Conservation (phyloP, 73 alveolate genomes). For the Halteria grandinella region DNA sequence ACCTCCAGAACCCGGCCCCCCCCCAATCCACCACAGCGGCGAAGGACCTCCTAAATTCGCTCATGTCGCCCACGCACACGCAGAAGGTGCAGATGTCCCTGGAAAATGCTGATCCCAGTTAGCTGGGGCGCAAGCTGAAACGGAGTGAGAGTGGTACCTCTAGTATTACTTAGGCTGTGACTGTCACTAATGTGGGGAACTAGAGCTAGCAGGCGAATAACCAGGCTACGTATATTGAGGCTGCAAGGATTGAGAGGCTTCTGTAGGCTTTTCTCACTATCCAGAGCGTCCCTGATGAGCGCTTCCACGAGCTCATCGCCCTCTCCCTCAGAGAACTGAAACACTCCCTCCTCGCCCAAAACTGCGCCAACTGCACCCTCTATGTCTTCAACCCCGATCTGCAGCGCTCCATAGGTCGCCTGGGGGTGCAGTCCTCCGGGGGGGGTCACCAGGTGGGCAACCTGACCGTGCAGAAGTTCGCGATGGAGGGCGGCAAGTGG, state of each 20-base stretch:
- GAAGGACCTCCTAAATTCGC: neutral
- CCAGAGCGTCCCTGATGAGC: constrained; percentile 19
- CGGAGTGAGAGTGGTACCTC: constrained; percentile 51
- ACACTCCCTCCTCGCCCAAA: constrained; percentile 6
- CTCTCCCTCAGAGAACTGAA: constrained; percentile 25
- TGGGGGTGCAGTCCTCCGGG: too few species aligned
- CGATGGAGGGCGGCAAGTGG: constrained; percentile 57
- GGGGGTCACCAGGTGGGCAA: too few species aligned
- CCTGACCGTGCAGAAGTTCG: constrained; percentile 44
- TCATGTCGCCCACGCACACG: constrained; percentile 33
- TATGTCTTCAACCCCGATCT: constrained; percentile 38
- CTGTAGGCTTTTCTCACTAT: constrained; percentile 14
- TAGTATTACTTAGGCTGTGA: too few species aligned
- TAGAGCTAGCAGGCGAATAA: neutral
- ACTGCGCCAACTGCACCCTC: constrained; percentile 46
- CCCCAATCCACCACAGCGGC: too few species aligned
- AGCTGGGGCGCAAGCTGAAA: too few species aligned
- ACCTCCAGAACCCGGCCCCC: constrained; percentile 53
- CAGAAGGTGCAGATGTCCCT: constrained; percentile 52
- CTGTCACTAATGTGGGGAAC: too few species aligned
- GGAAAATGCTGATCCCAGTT: too few species aligned
- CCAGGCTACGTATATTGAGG: constrained; percentile 42
- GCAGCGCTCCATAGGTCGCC: constrained; percentile 14
- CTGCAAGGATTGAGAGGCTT: constrained; percentile 44
- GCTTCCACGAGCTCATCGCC: constrained; percentile 9